These are phyloP conservation scores for Vaccinium vitisidaea DNA, from an alignment of 148 eudicot species.

Conservation along the genomic window DNA sequence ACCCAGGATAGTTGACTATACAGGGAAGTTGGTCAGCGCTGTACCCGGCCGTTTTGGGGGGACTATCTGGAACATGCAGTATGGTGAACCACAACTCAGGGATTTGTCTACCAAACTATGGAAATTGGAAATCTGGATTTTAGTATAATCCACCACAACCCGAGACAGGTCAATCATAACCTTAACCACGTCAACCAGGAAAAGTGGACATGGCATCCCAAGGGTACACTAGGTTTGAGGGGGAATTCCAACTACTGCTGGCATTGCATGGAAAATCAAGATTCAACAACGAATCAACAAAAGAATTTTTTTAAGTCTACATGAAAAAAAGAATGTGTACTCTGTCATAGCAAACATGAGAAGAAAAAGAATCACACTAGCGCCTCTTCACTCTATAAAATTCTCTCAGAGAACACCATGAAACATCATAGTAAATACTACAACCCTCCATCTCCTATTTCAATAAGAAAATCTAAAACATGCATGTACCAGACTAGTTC, in stretches of 20 bases:
- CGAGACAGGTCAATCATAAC: background rate
- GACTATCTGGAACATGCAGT: background rate
- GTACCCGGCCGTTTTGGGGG: background rate
- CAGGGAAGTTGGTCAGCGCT: background rate
- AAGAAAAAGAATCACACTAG: background rate
- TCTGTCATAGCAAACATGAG: background rate
- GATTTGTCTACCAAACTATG: background rate
- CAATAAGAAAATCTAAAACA: background rate
- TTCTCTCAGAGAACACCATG: background rate
- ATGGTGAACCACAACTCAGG: background rate
- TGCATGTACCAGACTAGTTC: background rate
- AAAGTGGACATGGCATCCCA: background rate
- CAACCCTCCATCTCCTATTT: background rate
- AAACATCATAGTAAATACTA: background rate
- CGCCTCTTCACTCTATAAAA: background rate
- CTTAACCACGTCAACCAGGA: background rate
- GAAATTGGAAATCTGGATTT: background rate
- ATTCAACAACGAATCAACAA: too few species aligned
- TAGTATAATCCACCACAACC: background rate
- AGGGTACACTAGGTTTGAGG: background rate
- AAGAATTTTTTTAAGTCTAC: too few species aligned
- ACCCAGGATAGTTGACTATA: background rate
- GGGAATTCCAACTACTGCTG: background rate
- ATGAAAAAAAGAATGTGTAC: too few species aligned
- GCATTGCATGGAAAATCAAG: too few species aligned